Percentiles rank a stretch among this genome's conserved stretches.
These are phyloP conservation scores for Blakeslea trispora DNA, from an alignment of 371 early-diverging fungal species.

Conservation along the genomic window DNA sequence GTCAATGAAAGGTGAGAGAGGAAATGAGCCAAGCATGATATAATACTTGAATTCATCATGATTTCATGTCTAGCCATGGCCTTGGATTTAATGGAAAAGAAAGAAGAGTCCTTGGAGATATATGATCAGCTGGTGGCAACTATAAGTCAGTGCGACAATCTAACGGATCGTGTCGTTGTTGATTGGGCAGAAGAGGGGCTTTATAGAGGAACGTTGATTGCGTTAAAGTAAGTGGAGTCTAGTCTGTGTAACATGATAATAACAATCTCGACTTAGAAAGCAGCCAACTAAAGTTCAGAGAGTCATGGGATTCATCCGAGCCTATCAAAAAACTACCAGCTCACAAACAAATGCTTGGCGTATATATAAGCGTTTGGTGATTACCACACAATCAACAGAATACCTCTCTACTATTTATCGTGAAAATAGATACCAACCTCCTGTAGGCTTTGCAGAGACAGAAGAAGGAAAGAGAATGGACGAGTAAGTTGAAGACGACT, in stretches of 20 bases:
- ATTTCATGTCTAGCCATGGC: constrained; percentile 40
- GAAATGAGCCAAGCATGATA: too few relatives aligned
- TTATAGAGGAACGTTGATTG: constrained; percentile 61
- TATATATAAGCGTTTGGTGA: constrained; percentile 42
- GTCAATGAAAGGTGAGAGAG: constrained; percentile 47
- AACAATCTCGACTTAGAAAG: too few relatives aligned
- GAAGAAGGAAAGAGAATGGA: constrained; percentile 18
- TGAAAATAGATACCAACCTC: constrained; percentile 29
- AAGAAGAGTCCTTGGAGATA: constrained; percentile 40
- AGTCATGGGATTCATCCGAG: constrained; percentile 47
- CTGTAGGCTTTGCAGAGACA: constrained; percentile 13
- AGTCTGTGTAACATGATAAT: constrained; percentile 14
- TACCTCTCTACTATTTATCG: constrained; percentile 28
- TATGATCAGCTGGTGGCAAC: constrained; percentile 47
- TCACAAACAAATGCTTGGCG: constrained; percentile 47
- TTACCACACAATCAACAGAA: constrained; percentile 38
- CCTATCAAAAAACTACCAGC: constrained; percentile 49
- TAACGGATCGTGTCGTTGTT: constrained; percentile 48
- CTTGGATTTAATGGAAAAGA: constrained; percentile 50
- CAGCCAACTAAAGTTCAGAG: neutral
- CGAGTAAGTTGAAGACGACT: constrained; percentile 18
- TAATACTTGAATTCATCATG: too few relatives aligned
- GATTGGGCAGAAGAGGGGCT: constrained; percentile 74
- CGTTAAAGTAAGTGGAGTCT: constrained; percentile 50
- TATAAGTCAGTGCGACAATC: constrained; percentile 32